Base-by-base conservation (phyloP, 2,329 filamentous ascomycete genomes). In the Aspergillus puulaauensis region DNA sequence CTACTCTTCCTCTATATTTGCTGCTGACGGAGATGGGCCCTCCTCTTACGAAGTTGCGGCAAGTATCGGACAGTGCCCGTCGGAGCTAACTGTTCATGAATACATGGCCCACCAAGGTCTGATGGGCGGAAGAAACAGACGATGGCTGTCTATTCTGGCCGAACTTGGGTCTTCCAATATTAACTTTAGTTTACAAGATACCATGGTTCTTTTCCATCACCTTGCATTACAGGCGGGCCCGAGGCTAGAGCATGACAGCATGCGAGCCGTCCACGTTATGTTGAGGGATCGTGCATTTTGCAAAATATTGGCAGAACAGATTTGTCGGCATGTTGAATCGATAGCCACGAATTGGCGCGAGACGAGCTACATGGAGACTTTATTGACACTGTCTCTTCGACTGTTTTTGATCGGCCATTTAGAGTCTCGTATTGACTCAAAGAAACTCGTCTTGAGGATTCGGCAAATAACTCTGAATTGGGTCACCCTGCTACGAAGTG, bases 261-360 rank as follows among this genome's bases (percentile, higher is more conserved):
- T 83, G 0, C 77, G 87, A 1, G 66, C 73, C 3, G 66, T 76
- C 0, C 86, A 90, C 64, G 61, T 56, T 0, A 62, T 82, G 0
- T 82, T 89, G 39, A 60, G 59, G 1, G 81, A 88, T n/a, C 3
- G 59, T 0, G 7, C 45, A 0, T 88, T 89, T 58, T 84, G 83
- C 40, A 12, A 60, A 0, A 73, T 70, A 6, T 68, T 90, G 0
- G 45, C 80, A 0, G 69, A 80, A 0, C 79, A 84, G 37, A 65
- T 90, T 0, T 62, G 73, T 1, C 58, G 68, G n/a, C 77, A 79
- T 1, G 56, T 89, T 0, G 65, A 73, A 0, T 65, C 68, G 0
- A 80, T 90, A 7, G 66, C 69, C 0, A 68, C 73, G 0, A 89
- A 85, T 45, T 88, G 85, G 82, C 77, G 85, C 0, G 86, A 90